phyloP scores from a whole-genome alignment of 345 rosid genomes.

The Cardamine occulta region DNA sequence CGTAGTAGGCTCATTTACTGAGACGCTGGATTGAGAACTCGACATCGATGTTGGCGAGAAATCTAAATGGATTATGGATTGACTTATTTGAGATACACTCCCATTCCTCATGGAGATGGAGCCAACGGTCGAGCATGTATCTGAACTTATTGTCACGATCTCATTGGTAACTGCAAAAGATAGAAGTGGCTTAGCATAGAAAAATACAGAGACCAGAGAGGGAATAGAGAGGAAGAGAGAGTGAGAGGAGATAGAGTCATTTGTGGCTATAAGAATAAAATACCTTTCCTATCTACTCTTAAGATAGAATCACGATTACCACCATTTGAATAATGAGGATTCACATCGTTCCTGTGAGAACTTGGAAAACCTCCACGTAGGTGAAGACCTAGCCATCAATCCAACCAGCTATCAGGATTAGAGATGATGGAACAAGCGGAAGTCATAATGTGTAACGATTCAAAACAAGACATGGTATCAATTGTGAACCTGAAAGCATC shows the following conservation, averaged over 20 bases:
- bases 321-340: constrained; percentile 48
- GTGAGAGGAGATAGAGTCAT: constrained; percentile 27
- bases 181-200: constrained; percentile 20
- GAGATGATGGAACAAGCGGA: constrained; percentile 19
- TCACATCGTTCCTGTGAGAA: constrained; percentile 40
- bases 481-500: constrained; percentile 76
- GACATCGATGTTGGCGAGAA: constrained; percentile 47
- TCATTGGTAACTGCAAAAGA: constrained; percentile 63
- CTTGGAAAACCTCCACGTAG: constrained; percentile 45
- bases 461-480: constrained; percentile 14
- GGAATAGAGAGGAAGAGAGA: not conserved
- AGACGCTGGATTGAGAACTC: constrained; percentile 51
- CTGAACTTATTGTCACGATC: constrained; percentile 60
- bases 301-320: constrained; percentile 48
- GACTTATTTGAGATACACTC: constrained; percentile 54
- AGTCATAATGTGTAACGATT: constrained; percentile 21
- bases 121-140: constrained; percentile 52
- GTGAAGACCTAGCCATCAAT: constrained; percentile 59
- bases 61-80: constrained; percentile 49
- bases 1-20: constrained; percentile 51
- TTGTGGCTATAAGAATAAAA: constrained; percentile 23
- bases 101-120: constrained; percentile 48
- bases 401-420: constrained; percentile 40
- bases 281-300: constrained; percentile 57
- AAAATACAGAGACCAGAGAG: constrained; percentile 10